Percentiles rank a stretch among this genome's conserved stretches.
phyloP scores from a whole-genome alignment of 2,329 filamentous ascomycete genomes.

The Ophiostoma montium region DNA sequence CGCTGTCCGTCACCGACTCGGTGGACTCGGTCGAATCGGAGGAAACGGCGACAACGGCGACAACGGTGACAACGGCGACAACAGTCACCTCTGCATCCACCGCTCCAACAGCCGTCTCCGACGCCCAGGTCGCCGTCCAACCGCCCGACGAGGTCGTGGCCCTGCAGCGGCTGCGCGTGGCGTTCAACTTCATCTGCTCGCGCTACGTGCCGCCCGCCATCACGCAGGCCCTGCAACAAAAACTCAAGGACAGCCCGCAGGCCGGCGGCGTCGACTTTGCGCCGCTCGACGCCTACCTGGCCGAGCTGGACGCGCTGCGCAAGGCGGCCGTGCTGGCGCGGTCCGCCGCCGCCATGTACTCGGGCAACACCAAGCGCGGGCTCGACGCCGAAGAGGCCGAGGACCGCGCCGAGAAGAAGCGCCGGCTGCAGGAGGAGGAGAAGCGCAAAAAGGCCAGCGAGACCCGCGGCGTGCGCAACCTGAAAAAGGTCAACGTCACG shows the following conservation, averaged over 20 bases:
- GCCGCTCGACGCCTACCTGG: slow-evolving; percentile 56
- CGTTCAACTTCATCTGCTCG: slow-evolving; percentile 49
- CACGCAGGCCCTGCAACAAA: slow-evolving; percentile 26
- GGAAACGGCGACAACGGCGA: slow-evolving; percentile 25
- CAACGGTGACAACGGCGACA: too few relatives aligned
- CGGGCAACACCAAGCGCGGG: slow-evolving; percentile 45
- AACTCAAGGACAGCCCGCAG: slow-evolving; percentile 18
- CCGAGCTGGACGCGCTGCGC: slow-evolving; percentile 50
- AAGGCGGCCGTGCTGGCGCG: slow-evolving; percentile 57
- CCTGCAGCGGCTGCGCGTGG: slow-evolving; percentile 50
- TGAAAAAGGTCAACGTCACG: slow-evolving; percentile 79
- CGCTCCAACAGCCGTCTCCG: background rate
- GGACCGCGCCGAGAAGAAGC: slow-evolving; percentile 65
- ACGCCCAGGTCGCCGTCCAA: slow-evolving; percentile 23
- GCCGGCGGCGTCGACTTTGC: slow-evolving; percentile 44
- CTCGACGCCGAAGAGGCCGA: slow-evolving; percentile 23
- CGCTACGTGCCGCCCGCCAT: slow-evolving; percentile 41
- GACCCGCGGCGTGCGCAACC: slow-evolving; percentile 60
- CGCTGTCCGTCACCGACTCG: slow-evolving; percentile 19
- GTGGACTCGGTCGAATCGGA: slow-evolving; percentile 20
- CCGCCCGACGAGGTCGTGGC: slow-evolving; percentile 34
- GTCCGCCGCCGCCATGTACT: slow-evolving; percentile 49
- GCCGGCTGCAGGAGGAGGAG: slow-evolving; percentile 79
- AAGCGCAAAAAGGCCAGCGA: slow-evolving; percentile 63
- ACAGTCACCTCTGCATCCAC: slow-evolving; percentile 10